Percentiles rank a stretch among this genome's conserved stretches.
Conservation (phyloP, 2,329 filamentous ascomycete species). For the Teratosphaeria gauchensis region DNA sequence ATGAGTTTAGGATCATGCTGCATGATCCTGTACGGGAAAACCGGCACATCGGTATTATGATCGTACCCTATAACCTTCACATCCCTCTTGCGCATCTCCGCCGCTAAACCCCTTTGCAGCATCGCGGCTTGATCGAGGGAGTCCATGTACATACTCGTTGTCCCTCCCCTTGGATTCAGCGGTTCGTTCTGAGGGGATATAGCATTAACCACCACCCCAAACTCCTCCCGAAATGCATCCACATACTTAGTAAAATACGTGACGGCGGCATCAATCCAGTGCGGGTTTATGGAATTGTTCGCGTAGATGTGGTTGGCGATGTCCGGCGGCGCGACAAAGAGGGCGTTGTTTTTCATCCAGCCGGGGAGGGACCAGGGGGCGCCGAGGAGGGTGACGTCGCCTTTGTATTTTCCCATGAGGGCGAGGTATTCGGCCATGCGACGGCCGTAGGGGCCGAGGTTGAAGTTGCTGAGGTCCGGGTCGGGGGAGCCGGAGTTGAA, state of each 20-base stretch:
- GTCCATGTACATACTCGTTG: slow-evolving; percentile 30
- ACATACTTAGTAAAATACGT: slow-evolving; percentile 31
- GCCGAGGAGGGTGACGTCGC: slow-evolving; percentile 27
- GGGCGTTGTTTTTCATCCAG: slow-evolving; percentile 33
- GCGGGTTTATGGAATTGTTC: slow-evolving; percentile 28
- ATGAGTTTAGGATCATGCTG: slow-evolving; percentile 21
- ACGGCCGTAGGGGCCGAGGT: slow-evolving; percentile 25
- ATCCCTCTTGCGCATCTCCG: slow-evolving; percentile 9
- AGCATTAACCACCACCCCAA: slow-evolving; percentile 27
- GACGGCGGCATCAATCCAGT: slow-evolving; percentile 24
- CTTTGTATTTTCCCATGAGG: slow-evolving; percentile 27
- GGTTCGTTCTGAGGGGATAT: slow-evolving; percentile 32
- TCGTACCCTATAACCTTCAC: slow-evolving; percentile 31
- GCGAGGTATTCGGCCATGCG: slow-evolving; percentile 30
- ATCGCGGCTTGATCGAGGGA: slow-evolving; percentile 25
- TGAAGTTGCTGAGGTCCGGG: slow-evolving; percentile 23
- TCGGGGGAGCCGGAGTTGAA: slow-evolving; percentile 26
- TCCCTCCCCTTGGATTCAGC: slow-evolving; percentile 28
- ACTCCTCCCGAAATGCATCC: slow-evolving; percentile 22
- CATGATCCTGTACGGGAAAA: slow-evolving; percentile 28
- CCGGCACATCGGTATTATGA: slow-evolving; percentile 29
- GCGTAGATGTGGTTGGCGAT: slow-evolving; percentile 2
- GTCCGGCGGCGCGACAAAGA: slow-evolving; percentile 14
- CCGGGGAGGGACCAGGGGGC: slow-evolving; percentile 30
- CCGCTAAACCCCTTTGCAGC: slow-evolving; percentile 21